Evolutionary conservation across 202 grass and related monocot species (phyloP), one percentile per base, ranked within the genome.

Genomic region (Elaeis oleifera): DNA sequence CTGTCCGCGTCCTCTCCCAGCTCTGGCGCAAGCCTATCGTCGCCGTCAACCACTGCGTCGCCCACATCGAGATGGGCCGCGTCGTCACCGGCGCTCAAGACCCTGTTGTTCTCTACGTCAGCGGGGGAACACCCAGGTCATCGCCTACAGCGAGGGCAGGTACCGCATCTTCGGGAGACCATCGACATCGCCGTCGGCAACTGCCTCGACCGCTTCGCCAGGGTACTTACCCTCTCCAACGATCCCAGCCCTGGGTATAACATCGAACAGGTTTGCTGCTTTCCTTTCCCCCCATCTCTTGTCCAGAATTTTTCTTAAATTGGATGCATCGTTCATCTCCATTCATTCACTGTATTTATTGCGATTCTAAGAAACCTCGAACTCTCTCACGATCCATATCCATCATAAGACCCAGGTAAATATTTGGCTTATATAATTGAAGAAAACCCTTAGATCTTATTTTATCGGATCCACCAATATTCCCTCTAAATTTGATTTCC

Each of bases 221-320:
- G 67, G n/a, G 76, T 79, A 51, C 86, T 95, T 22, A 78, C 86
- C 58, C 74, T 95, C 16, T 90, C 86, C 5, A 95, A 95, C 60
- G 86, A 95, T 72, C 60, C 75, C n/a, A 95, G 51, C 74, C 89
- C 89, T 1, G 89, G 85, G 9, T 85, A 95, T 67, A 95, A 95
- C 82, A 54, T 69, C 13, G 58, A 80, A 65, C 74, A 85, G 81
- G 48, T 83, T 31, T 51, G 54, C 39, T n/a, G 1, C 16, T 17
- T 62, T 77, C 1, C 1, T 44, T 44, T 44, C 36, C 9, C 11
- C 36, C 2, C 36, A 13, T 44, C 36, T 44, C 2, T 44, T 44
- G 11, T 44, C 36, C 36, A 24, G 22, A 25, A 11, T 22, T 78
- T 53, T 15, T 19, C 53, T 56, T 72, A 24, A 5, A 20, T 14